Conservation (phyloP, 2,329 filamentous ascomycete genomes). For the Calonectria hongkongensis region DNA sequence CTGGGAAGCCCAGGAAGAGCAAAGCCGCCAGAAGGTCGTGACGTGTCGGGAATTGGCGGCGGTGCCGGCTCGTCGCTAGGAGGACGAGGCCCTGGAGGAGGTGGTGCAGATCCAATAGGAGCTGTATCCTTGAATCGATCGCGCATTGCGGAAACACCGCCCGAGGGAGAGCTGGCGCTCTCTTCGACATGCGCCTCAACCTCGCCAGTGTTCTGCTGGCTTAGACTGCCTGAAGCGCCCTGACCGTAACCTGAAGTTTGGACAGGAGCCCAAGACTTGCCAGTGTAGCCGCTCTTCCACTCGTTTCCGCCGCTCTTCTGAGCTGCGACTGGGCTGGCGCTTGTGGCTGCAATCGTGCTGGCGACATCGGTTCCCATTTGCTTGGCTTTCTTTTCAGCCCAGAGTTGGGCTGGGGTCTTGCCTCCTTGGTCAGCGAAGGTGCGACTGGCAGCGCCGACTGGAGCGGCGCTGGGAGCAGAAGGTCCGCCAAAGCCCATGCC, state of each 20-base stretch:
- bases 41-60: slow-evolving; percentile 72
- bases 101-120: slow-evolving; percentile 76
- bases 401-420: slow-evolving; percentile 96
- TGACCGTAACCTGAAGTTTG: slow-evolving; percentile 80
- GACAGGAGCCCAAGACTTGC: slow-evolving; percentile 93
- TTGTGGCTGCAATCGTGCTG: slow-evolving; percentile 65
- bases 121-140: slow-evolving; percentile 88
- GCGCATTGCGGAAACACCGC: slow-evolving; percentile 83
- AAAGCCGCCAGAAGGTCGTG: slow-evolving; percentile 84
- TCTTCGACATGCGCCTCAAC: slow-evolving; percentile 66
- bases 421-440: slow-evolving; percentile 96
- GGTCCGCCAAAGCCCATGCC: slow-evolving; percentile 78
- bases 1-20: slow-evolving; percentile 86
- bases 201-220: slow-evolving; percentile 79
- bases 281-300: slow-evolving; percentile 94
- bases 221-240: slow-evolving; percentile 69
- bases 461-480: slow-evolving; percentile 71
- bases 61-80: slow-evolving; percentile 69
- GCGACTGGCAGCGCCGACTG: slow-evolving; percentile 87
- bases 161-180: slow-evolving; percentile 73
- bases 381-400: slow-evolving; percentile 97
- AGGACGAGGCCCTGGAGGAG: slow-evolving; percentile 61
- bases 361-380: slow-evolving; percentile 74
- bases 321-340: slow-evolving; percentile 73
- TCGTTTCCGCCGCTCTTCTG: slow-evolving; percentile 82